Conservation (phyloP, 73 alveolate species). For the Tetrahymena elliotti region DNA sequence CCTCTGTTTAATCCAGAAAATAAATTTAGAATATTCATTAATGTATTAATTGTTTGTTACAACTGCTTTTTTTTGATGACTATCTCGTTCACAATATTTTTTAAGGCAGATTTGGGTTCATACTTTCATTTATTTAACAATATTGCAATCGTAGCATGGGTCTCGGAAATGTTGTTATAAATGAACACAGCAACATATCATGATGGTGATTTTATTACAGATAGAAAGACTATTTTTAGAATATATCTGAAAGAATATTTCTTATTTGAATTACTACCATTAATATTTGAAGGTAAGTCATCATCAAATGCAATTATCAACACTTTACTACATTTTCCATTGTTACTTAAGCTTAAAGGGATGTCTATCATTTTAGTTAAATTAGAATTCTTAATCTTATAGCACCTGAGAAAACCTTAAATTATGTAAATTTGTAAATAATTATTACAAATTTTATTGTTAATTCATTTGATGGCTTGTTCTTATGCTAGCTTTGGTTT, state of each 20-base stretch:
- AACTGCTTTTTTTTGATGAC: neutral
- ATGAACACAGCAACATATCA: neutral
- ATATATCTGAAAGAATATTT: neutral
- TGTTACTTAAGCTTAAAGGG: neutral
- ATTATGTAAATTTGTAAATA: neutral
- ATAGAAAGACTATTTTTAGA: neutral
- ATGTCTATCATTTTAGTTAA: neutral
- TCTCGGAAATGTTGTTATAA: neutral
- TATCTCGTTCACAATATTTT: neutral
- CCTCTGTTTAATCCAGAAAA: neutral
- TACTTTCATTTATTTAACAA: neutral
- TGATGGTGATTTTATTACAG: neutral
- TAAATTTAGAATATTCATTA: neutral
- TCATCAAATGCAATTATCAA: neutral
- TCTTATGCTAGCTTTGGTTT: neutral
- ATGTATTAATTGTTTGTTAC: neutral
- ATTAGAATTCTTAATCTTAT: neutral
- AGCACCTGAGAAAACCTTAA: neutral
- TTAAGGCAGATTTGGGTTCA: neutral
- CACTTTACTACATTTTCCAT: neutral
- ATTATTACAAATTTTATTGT: neutral
- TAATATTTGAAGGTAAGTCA: neutral
- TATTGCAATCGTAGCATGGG: neutral
- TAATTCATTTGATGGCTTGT: neutral
- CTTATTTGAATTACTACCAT: neutral